Percentiles rank a stretch among this genome's conserved stretches.
phyloP scores from a whole-genome alignment of 2,329 filamentous ascomycete species.

The Sclerotinia subarctica region DNA sequence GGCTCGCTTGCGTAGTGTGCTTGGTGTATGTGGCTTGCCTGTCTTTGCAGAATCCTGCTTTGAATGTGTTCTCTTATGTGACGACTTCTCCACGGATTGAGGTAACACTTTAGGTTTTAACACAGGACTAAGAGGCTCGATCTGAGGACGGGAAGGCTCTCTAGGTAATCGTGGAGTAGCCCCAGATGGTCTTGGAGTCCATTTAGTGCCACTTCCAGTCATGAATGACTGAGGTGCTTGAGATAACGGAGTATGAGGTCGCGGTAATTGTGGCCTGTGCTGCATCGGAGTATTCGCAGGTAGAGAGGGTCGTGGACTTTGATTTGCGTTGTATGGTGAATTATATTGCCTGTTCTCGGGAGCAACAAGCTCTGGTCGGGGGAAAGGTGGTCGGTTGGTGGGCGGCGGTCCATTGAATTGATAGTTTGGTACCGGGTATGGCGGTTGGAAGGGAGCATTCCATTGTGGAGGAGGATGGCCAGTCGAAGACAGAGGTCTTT shows the following conservation, averaged over 20 bases:
- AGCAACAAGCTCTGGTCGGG: constrained; percentile 26
- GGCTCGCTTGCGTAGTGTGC: constrained; percentile 28
- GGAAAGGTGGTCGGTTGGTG: constrained; percentile 30
- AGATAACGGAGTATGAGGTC: constrained; percentile 34
- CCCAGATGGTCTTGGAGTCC: constrained; percentile 55
- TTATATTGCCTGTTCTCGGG: constrained; percentile 37
- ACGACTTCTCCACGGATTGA: constrained; percentile 29
- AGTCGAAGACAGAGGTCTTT: constrained; percentile 29
- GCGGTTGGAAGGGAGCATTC: constrained; percentile 24
- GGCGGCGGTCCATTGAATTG: constrained; percentile 25
- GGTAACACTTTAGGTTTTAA: constrained; percentile 42
- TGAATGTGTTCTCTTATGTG: constrained; percentile 25
- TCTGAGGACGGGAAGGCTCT: constrained; percentile 50
- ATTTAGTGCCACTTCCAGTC: constrained; percentile 51
- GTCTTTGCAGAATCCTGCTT: constrained; percentile 23
- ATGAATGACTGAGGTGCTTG: constrained; percentile 22
- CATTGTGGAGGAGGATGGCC: constrained; percentile 30
- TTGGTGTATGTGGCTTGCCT: constrained; percentile 22
- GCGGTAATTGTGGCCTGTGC: constrained; percentile 24
- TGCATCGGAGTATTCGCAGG: constrained; percentile 16
- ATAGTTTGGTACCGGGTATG: constrained; percentile 25
- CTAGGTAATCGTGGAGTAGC: constrained; percentile 50
- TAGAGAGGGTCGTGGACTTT: constrained; percentile 27
- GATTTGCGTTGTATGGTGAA: constrained; percentile 37
- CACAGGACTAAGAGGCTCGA: constrained; percentile 58